These are phyloP conservation scores for Hippophae rhamnoides DNA, from an alignment of 306 rosid species.

Conservation along the genomic window DNA sequence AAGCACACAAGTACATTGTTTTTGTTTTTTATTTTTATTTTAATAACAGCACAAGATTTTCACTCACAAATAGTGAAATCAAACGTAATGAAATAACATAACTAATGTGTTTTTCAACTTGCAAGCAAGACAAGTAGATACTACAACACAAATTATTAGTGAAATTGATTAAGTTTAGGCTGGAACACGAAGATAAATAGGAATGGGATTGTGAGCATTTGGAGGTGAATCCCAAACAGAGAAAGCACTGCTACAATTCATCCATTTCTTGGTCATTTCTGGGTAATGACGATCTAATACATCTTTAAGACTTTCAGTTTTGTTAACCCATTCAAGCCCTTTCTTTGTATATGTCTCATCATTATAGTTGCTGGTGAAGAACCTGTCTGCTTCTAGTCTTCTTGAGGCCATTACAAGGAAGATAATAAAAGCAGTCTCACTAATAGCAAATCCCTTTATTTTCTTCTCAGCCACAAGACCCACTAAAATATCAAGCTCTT, in stretches of 20 bases:
- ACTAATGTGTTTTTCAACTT: too few species aligned
- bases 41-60: too few species aligned
- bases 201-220: constrained; percentile 33
- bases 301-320: constrained; percentile 58
- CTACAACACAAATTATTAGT: too few species aligned
- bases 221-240: constrained; percentile 60
- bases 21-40: too few species aligned
- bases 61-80: too few species aligned
- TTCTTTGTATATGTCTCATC: constrained; percentile 47
- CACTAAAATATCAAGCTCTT: constrained; percentile 58
- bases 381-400: constrained; percentile 77
- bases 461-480: constrained; percentile 66
- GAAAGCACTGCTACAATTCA: constrained; percentile 63
- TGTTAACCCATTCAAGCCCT: constrained; percentile 70
- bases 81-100: too few species aligned
- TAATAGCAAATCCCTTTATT: constrained; percentile 69
- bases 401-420: constrained; percentile 67
- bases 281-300: constrained; percentile 64
- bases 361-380: constrained; percentile 67
- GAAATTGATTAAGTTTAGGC: too few species aligned
- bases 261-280: constrained; percentile 51
- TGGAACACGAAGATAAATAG: constrained; percentile 36
- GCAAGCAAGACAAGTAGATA: too few species aligned
- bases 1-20: too few species aligned
- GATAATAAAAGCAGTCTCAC: constrained; percentile 64